Evolutionary conservation across 1,284 basidiomycete species (phyloP).

Genomic region (Marasmius sp.): DNA sequence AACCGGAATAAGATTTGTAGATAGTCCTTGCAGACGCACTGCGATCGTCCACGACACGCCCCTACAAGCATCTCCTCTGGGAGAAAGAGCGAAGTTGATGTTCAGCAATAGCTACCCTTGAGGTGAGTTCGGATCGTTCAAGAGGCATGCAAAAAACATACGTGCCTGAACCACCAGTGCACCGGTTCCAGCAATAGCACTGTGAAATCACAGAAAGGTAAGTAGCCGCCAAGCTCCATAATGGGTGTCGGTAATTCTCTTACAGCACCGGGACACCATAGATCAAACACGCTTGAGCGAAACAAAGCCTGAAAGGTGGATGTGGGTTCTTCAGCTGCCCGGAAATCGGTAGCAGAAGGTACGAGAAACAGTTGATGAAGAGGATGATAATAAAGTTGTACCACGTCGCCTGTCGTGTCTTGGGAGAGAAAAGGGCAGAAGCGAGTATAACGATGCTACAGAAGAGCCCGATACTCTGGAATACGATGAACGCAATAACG

Average conservation of each 20-base stretch:
- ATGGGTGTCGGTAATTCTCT: neutral
- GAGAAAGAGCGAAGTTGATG: too few species aligned
- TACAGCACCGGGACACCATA: slow-evolving; percentile 22
- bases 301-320: slow-evolving; percentile 20
- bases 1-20: too few species aligned
- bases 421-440: neutral
- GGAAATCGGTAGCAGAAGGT: slow-evolving; percentile 15
- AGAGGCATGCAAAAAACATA: too few species aligned
- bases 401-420: slow-evolving; percentile 16
- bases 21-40: too few species aligned
- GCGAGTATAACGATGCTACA: neutral
- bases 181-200: slow-evolving; percentile 1
- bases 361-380: slow-evolving; percentile 19
- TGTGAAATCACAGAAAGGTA: neutral
- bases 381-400: slow-evolving; percentile 21
- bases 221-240: too few species aligned
- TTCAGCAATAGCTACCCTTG: too few species aligned
- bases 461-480: slow-evolving; percentile 1
- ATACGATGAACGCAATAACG: neutral
- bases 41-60: too few species aligned
- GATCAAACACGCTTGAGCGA: slow-evolving; percentile 20
- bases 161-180: neutral
- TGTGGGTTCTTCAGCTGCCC: slow-evolving; percentile 17
- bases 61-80: too few species aligned
- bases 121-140: too few species aligned